These are phyloP conservation scores for Przewalskia tangutica DNA, from an alignment of 257 asterid genomes.

Conservation along the genomic window DNA sequence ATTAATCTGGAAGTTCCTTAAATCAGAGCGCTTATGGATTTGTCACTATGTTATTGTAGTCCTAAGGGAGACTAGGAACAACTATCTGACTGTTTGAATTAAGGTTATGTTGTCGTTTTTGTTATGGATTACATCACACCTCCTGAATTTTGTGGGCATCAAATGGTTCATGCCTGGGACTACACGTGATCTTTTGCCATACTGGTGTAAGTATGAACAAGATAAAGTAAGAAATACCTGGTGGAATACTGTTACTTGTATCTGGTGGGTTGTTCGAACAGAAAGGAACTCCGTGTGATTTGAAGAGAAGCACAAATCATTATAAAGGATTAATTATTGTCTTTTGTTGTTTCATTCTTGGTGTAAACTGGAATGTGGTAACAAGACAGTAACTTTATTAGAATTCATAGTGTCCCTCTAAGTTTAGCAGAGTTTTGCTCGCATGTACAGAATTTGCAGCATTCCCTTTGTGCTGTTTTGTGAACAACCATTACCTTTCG, in stretches of 20 bases:
- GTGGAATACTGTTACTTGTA: neutral
- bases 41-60: neutral
- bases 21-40: neutral
- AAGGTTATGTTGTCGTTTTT: neutral
- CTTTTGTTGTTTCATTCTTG: neutral
- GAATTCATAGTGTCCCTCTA: neutral
- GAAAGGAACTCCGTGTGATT: neutral
- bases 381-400: neutral
- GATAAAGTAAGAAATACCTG: too few relatives aligned
- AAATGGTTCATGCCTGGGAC: neutral
- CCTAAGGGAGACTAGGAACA: neutral
- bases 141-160: neutral
- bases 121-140: neutral
- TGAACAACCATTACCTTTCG: neutral
- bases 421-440: neutral
- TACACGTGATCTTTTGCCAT: neutral
- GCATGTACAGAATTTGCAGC: neutral
- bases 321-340: neutral
- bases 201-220: neutral
- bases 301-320: neutral
- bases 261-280: neutral
- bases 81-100: neutral
- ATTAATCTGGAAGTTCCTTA: neutral
- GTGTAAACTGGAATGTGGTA: neutral
- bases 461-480: neutral